Conservation (phyloP, 495 filamentous ascomycete species). For the Neurospora intermedia region DNA sequence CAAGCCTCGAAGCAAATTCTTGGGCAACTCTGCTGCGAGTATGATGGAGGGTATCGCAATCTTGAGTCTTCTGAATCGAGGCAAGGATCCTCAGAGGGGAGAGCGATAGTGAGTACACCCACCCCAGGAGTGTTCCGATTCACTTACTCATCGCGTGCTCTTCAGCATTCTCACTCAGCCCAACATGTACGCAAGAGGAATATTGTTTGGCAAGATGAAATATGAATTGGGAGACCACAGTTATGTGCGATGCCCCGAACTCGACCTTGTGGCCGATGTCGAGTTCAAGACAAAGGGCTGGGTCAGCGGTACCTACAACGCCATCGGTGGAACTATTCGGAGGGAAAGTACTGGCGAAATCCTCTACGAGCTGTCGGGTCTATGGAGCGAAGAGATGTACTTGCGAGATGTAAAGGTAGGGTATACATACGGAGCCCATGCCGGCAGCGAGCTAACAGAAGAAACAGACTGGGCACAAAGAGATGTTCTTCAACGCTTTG, state of each 20-base stretch:
- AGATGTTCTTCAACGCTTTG: slow-evolving; percentile 80
- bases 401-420: slow-evolving; percentile 73
- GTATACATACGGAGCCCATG: slow-evolving; percentile 4
- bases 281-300: slow-evolving; percentile 99
- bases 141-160: not conserved
- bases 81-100: slow-evolving; percentile 49
- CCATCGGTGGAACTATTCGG: slow-evolving; percentile 86
- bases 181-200: slow-evolving; percentile 98
- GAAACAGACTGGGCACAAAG: slow-evolving; percentile 69
- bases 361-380: slow-evolving; percentile 79
- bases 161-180: slow-evolving; percentile 81
- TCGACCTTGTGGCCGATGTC: slow-evolving; percentile 77
- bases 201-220: slow-evolving; percentile 98
- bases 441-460: not conserved
- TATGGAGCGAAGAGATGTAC: slow-evolving; percentile 92
- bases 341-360: slow-evolving; percentile 77
- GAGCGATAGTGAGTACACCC: slow-evolving; percentile 74
- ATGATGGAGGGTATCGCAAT: slow-evolving; percentile 96
- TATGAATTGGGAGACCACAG: slow-evolving; percentile 98
- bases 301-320: slow-evolving; percentile 92
- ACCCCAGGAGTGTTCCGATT: not conserved
- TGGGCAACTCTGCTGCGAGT: slow-evolving; percentile 95
- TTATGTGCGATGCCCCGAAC: slow-evolving; percentile 84
- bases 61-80: slow-evolving; percentile 69
- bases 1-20: slow-evolving; percentile 91